Evolutionary conservation across 2,329 filamentous ascomycete genomes (phyloP).

Genomic region (Calonectria ilicicola): DNA sequence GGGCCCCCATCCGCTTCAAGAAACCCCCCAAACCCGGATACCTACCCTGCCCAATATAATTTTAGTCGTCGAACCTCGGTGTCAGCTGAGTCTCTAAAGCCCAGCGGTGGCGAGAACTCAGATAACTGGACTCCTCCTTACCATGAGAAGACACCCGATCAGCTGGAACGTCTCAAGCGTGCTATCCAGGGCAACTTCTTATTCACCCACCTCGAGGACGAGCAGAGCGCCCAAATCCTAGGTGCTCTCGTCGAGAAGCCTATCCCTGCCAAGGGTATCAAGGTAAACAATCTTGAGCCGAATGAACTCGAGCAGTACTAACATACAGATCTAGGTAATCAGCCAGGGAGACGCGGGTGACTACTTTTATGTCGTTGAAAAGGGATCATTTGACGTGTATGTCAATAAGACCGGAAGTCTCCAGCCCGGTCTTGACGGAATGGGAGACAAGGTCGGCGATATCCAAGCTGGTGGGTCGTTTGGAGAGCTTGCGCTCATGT

Average conservation of each 20-base stretch:
- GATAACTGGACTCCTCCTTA: constrained; percentile 92
- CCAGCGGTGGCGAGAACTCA: constrained; percentile 77
- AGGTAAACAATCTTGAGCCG: constrained; percentile 57
- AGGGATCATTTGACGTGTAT: constrained; percentile 89
- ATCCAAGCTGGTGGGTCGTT: constrained; percentile 94
- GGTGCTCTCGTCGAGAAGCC: constrained; percentile 94
- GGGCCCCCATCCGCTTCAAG: constrained; percentile 57
- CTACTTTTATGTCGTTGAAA: constrained; percentile 97
- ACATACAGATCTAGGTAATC: constrained; percentile 76
- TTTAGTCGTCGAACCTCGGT: constrained; percentile 94
- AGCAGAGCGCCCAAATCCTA: constrained; percentile 88
- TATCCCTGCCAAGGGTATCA: constrained; percentile 89
- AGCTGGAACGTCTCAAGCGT: constrained; percentile 80
- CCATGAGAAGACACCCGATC: constrained; percentile 85
- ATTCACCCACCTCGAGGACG: constrained; percentile 94
- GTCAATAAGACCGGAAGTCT: constrained; percentile 84
- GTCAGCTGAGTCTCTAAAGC: constrained; percentile 95
- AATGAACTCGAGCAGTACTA: constrained; percentile 28
- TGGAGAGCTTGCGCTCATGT: constrained; percentile 97
- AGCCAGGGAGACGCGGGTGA: constrained; percentile 95
- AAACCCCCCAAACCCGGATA: constrained; percentile 69
- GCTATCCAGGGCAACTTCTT: constrained; percentile 93
- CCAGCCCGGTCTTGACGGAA: constrained; percentile 82
- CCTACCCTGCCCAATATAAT: constrained; percentile 93
- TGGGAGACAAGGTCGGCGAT: constrained; percentile 84